Base-by-base conservation (phyloP, 108 stramenopile genomes). In the Discostella stelligeroides region DNA sequence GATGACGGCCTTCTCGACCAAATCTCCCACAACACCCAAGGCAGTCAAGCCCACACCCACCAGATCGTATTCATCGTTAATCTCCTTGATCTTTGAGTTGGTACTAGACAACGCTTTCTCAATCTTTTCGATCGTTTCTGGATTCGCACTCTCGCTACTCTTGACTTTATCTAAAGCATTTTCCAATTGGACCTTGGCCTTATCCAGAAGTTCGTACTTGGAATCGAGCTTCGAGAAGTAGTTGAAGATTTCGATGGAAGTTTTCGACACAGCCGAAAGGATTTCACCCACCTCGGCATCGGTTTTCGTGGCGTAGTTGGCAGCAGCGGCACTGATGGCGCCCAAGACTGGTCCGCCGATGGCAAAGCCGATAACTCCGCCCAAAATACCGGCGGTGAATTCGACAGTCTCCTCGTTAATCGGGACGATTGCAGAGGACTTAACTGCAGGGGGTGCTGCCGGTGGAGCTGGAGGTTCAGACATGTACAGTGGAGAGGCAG, bases 1-100 rank as follows among this genome's bases (percentile, higher is more conserved):
- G 58, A 82, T 76, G 62, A 95, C 79, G 18, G 89, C 86, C 85
- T 92, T 89, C 78, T 95, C 94, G 18, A 92, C 86, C 60, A 95
- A 68, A 66, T 95, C 94, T 45, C 94, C 94, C 53, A 91, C 67
- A 23, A 92, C 89, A 41, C 90, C 94, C 56, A 95, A 81, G 27
- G 91, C 90, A 34, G 91, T 90, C 49, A 82, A 66, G 29, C 94
- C 89, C 28, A 88, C 85, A 28, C 91, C 91, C 18, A 95, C 94
- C 70, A 95, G 76, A 60, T 95, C 91, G 63, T 95, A 95, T 72
- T 95, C 91, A 59, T 95, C 89, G 64, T 95, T 95, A 76, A 95
- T 84, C 68, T 95, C 91, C 10, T 48, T 51, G 48, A 92, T 90
- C 81, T 92, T 95, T 30, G 39, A 63, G 75, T 79, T 89, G 67